Conservation (phyloP, 768 basidiomycete genomes). For the Boletus tylopilopsis region DNA sequence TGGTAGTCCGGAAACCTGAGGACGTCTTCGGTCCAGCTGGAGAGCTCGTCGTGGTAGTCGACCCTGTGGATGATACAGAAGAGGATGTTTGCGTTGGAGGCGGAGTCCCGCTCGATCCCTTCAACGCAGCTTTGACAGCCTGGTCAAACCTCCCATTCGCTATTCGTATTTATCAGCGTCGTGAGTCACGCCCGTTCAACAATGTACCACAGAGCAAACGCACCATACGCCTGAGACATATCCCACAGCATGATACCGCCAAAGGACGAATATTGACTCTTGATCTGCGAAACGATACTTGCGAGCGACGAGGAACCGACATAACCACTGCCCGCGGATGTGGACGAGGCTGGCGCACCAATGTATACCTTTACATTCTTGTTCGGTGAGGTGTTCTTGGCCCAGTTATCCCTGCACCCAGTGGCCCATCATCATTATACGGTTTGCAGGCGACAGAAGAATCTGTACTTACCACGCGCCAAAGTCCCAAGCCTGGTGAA, state of each 20-base stretch:
- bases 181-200: too few relatives aligned
- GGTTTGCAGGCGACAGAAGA: too few relatives aligned
- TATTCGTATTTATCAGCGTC: not conserved
- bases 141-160: slow-evolving; percentile 43
- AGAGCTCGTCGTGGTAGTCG: too few relatives aligned
- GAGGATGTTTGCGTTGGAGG: slow-evolving; percentile 1
- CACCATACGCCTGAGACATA: slow-evolving; percentile 44
- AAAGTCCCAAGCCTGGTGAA: slow-evolving; percentile 44
- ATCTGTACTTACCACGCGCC: slow-evolving; percentile 29
- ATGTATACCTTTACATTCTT: slow-evolving; percentile 46
- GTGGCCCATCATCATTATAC: too few relatives aligned
- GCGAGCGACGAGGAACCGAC: slow-evolving; percentile 33
- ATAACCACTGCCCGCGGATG: slow-evolving; percentile 42
- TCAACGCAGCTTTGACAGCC: slow-evolving; percentile 40
- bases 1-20: not conserved
- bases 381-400: slow-evolving; percentile 40
- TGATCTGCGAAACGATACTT: slow-evolving; percentile 31
- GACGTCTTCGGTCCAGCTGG: not conserved
- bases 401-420: slow-evolving; percentile 44
- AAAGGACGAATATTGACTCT: slow-evolving; percentile 40
- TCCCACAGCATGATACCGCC: slow-evolving; percentile 45
- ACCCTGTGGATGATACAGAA: not conserved
- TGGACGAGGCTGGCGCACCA: slow-evolving; percentile 41
- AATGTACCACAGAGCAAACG: not conserved
- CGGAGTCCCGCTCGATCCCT: slow-evolving; percentile 7